Base-by-base conservation (phyloP, 495 filamentous ascomycete genomes). In the Aspergillus bridgeri region DNA sequence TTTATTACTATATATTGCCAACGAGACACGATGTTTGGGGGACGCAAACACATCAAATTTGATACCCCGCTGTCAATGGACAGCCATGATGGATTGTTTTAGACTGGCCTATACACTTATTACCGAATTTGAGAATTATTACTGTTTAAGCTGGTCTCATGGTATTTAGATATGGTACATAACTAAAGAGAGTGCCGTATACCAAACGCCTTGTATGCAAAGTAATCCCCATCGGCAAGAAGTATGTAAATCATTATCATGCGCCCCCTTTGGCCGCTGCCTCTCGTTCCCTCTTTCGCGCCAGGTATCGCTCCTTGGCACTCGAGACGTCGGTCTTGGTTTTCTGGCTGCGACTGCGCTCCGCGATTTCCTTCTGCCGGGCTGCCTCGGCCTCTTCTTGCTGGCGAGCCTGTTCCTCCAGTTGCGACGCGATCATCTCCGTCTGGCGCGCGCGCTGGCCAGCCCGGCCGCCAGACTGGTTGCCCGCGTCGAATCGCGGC, bases 281-380 rank as follows among this genome's bases (percentile, higher is more conserved):
- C 62, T 87, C 84, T 60, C 86, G 84, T 60, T 90, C 89, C 60
- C 76, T 81, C 77, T 96, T 96, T 69, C 92, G 78, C 54, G 89
- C 88, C 60, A 97, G 71, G 70, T 92, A 97, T 58, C 92, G 79
- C 78, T 96, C 92, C 69, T 84, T 88, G 6, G 92, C 92, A 67
- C 89, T 89, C 68, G 80, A 87, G 25, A 98, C 89, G 63, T 98
- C 94, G 20, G 78, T 76, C 56, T 87, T 83, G 6, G 92, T 90
- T 71, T 88, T 88, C 46, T 71, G 70, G 57, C 80, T 87, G 82
- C 95, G 96, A 45, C 79, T 81, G 50, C 84, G 83, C 53, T 90
- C 79, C 64, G 91, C 90, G 22, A 87, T 65, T 54, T 85, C 67
- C 74, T 86, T 87, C 66, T 81, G 73, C 64, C 72, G 71, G 56